phyloP scores from a whole-genome alignment of 768 basidiomycete species.

The Suillus ampliporus region DNA sequence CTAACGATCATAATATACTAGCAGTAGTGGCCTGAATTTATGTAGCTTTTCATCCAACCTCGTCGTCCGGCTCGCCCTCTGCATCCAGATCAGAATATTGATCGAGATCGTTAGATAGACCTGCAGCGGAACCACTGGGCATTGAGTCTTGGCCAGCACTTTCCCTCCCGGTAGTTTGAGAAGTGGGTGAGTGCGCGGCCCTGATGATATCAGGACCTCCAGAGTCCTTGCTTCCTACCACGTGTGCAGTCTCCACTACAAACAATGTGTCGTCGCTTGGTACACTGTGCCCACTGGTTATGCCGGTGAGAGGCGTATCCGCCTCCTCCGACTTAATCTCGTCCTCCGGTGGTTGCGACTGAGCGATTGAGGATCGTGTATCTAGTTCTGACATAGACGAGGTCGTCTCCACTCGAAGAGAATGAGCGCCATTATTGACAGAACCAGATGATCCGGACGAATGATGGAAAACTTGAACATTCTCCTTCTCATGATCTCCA shows the following conservation, averaged over 20 bases:
- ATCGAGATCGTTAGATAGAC: slow-evolving; percentile 25
- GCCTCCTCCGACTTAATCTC: slow-evolving; percentile 59
- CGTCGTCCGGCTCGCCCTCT: slow-evolving; percentile 51
- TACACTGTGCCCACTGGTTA: slow-evolving; percentile 57
- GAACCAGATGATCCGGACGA: neutral
- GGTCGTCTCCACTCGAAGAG: slow-evolving; percentile 1
- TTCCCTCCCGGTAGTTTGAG: slow-evolving; percentile 24
- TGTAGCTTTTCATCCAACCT: slow-evolving; percentile 48
- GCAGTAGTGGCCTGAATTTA: slow-evolving; percentile 27
- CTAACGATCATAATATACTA: slow-evolving; percentile 27
- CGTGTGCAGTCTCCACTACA: slow-evolving; percentile 38
- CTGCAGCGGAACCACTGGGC: slow-evolving; percentile 19
- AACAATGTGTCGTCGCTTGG: slow-evolving; percentile 64
- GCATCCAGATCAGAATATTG: slow-evolving; percentile 46
- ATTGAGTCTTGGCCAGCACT: slow-evolving; percentile 6
- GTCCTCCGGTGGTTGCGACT: slow-evolving; percentile 18
- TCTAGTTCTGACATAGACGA: slow-evolving; percentile 9
- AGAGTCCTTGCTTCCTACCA: slow-evolving; percentile 32
- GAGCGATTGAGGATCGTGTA: slow-evolving; percentile 2
- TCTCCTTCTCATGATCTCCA: slow-evolving; percentile 16
- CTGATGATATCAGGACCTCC: slow-evolving; percentile 17
- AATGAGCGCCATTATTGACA: neutral
- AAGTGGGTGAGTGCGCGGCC: slow-evolving; percentile 17
- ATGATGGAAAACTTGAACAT: slow-evolving; percentile 2
- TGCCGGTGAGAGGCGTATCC: slow-evolving; percentile 54